A percentile compares a stretch with the other conserved stretches of the same genome.
phyloP scores from a whole-genome alignment of 2,329 filamentous ascomycete genomes.

The Rhytidhysteron rufulum region DNA sequence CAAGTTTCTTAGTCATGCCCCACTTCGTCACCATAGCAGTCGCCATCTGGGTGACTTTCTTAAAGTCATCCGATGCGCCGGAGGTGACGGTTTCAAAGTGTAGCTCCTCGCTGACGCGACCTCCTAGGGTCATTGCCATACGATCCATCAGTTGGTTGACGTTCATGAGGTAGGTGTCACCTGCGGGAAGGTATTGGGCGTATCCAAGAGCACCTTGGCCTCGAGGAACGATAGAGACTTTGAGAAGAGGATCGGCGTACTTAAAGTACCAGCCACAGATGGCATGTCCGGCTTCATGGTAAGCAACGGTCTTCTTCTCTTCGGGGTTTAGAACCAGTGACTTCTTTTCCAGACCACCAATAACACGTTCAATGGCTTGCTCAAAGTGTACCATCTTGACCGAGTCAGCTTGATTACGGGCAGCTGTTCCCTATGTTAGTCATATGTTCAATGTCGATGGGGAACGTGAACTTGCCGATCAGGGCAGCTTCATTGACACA shows the following conservation, averaged over 20 bases:
- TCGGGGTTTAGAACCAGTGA: slow-evolving; percentile 87
- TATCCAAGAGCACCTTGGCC: slow-evolving; percentile 92
- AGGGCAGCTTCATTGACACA: slow-evolving; percentile 96
- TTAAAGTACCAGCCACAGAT: slow-evolving; percentile 98
- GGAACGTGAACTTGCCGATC: slow-evolving; percentile 71
- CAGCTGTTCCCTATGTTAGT: too few relatives aligned
- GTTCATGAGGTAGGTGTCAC: slow-evolving; percentile 94
- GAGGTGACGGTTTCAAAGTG: slow-evolving; percentile 97
- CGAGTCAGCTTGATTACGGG: slow-evolving; percentile 72
- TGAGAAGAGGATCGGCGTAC: slow-evolving; percentile 93
- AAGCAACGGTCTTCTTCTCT: slow-evolving; percentile 94
- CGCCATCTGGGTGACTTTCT: slow-evolving; percentile 95
- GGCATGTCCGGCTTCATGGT: slow-evolving; percentile 96
- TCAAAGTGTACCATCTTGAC: slow-evolving; percentile 93
- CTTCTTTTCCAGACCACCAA: slow-evolving; percentile 96
- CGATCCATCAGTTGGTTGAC: slow-evolving; percentile 95
- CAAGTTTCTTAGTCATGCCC: slow-evolving; percentile 95
- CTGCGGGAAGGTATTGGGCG: slow-evolving; percentile 89
- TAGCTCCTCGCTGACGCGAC: slow-evolving; percentile 90
- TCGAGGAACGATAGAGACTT: slow-evolving; percentile 97
- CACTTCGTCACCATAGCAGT: slow-evolving; percentile 99
- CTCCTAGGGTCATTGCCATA: slow-evolving; percentile 98
- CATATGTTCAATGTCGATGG: too few relatives aligned
- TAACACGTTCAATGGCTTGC: slow-evolving; percentile 93
- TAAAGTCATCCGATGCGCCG: slow-evolving; percentile 94